Evolutionary conservation across 108 stramenopile genomes (phyloP).

Genomic region (Skeletonema marinoi): DNA sequence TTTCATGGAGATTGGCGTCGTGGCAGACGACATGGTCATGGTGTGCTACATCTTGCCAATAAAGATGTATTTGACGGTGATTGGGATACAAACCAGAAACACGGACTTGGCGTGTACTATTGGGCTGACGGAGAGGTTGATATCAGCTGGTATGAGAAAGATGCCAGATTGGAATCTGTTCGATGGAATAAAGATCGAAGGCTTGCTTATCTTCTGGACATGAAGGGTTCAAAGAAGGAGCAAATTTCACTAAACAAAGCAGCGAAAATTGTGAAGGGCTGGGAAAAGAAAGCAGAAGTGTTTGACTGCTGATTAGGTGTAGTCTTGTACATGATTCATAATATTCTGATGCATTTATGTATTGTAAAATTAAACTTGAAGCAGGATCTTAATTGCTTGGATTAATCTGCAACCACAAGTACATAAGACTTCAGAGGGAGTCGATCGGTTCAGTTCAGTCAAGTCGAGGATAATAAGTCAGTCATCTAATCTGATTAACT

Average conservation of each 20-base stretch:
- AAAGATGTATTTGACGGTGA: conserved; percentile 46
- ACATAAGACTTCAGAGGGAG: too few species aligned
- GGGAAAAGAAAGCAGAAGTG: conserved; percentile 19
- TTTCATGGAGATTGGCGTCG: conserved; percentile 42
- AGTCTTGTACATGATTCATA: neutral
- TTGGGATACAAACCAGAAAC: conserved; percentile 42
- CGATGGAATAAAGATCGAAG: conserved; percentile 49
- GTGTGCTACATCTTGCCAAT: conserved; percentile 40
- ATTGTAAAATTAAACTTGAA: too few species aligned
- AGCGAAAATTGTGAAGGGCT: conserved; percentile 26
- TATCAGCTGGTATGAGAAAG: conserved; percentile 39
- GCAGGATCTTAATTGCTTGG: too few species aligned
- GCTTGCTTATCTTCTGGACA: conserved; percentile 21
- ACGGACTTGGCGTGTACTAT: conserved; percentile 40
- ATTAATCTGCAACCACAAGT: too few species aligned
- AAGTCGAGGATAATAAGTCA: too few species aligned
- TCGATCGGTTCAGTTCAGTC: too few species aligned
- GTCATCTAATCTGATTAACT: too few species aligned
- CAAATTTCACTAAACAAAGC: conserved; percentile 33
- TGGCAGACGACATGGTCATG: conserved; percentile 38
- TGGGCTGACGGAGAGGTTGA: conserved; percentile 53
- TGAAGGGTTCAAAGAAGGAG: conserved; percentile 29
- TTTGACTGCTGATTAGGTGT: conserved; percentile 1
- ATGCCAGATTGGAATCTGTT: conserved; percentile 37
- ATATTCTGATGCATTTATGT: too few species aligned